Evolutionary conservation across 108 stramenopile species (phyloP), one percentile per base, ranked within the genome.

Genomic region (Pseudonitzschia multiseries): DNA sequence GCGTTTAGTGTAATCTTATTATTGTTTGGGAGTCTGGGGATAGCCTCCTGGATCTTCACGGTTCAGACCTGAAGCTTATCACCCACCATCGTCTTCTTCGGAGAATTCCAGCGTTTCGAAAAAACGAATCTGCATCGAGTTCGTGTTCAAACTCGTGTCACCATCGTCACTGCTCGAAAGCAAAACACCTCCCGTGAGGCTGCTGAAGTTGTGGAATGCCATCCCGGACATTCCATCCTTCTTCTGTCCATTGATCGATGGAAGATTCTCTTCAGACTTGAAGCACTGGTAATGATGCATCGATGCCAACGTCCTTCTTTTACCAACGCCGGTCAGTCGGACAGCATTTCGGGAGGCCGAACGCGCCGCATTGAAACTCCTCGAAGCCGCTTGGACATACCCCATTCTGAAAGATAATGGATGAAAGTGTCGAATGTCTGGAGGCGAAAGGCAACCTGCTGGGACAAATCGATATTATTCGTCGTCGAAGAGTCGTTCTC

Each of bases 21-120:
- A n/a, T n/a, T n/a, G n/a, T n/a, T n/a, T n/a, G n/a, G n/a, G n/a
- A n/a, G n/a, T n/a, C n/a, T n/a, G n/a, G n/a, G n/a, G n/a, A 6
- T 36, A 36, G 36, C 36, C 36, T 36, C 6, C 36, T 36, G 36
- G 36, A 36, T 2, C 36, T 2, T 36, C 2, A 36, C 36, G 36
- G n/a, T n/a, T n/a, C n/a, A n/a, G n/a, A 36, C 2, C 12, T 48
- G 46, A 18, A 48, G 9, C 10, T 26, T 26, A 22, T 56, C 54
- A 56, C 54, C 54, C 54, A 9, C 54, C 54, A 56, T 56, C 54
- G 54, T 56, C 54, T 26, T 56, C 54, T 56, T 56, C 54, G 22
- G 9, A 56, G 2, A 26, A 20, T 20, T 22, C 17, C 24, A 24
- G 4, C 26, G 54, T 22, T 24, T 12, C 54, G 54, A 56, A 4